phyloP scores from a whole-genome alignment of 768 basidiomycete species.

The Termitomyces sp. region DNA sequence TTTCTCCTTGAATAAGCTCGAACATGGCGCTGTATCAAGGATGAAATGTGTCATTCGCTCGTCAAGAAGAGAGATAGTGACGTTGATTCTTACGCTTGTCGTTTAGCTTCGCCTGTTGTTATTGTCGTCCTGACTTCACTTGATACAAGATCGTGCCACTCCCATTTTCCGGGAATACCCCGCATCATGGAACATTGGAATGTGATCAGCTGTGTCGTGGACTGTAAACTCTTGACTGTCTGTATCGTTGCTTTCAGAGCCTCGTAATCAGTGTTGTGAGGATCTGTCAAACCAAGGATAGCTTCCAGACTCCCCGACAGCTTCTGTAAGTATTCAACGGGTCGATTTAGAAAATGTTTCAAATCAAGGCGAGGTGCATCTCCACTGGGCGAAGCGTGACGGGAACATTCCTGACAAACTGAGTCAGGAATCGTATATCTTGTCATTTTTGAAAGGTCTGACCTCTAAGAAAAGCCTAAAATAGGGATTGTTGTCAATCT shows the following conservation, averaged over 20 bases:
- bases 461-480: conserved; percentile 88
- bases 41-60: background rate
- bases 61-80: background rate
- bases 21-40: conserved; percentile 71
- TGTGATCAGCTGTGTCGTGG: conserved; percentile 74
- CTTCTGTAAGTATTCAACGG: conserved; percentile 76
- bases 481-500: conserved; percentile 73
- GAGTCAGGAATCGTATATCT: background rate
- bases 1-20: conserved; percentile 92
- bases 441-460: conserved; percentile 15
- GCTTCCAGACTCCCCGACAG: conserved; percentile 84
- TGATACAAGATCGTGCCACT: conserved; percentile 86
- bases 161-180: conserved; percentile 73
- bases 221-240: conserved; percentile 77
- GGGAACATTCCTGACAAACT: conserved; percentile 32
- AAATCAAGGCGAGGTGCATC: conserved; percentile 48
- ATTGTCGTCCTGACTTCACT: conserved; percentile 56
- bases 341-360: conserved; percentile 75
- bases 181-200: conserved; percentile 88
- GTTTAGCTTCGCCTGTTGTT: conserved; percentile 69
- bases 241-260: conserved; percentile 79
- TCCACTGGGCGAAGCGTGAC: conserved; percentile 29
- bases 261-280: conserved; percentile 76
- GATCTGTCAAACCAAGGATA: conserved; percentile 74
- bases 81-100: conserved; percentile 65